Conservation (phyloP, 306 rosid species). For the Cicer judaicum region DNA sequence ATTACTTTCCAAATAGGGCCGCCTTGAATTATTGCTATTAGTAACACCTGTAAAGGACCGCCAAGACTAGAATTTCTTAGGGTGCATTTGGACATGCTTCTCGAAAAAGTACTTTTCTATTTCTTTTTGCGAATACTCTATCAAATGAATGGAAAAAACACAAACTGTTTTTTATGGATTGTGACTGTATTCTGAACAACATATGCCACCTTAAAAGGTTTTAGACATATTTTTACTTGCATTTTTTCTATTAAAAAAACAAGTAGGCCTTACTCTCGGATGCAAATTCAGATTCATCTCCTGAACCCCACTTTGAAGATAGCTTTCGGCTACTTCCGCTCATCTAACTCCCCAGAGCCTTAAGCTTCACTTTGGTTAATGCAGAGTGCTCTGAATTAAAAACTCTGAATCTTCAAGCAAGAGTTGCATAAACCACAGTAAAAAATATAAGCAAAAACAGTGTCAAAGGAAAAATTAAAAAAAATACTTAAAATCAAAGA, state of each 20-base stretch:
- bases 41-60: constrained; percentile 68
- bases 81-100: constrained; percentile 20
- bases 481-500: background rate
- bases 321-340: constrained; percentile 79
- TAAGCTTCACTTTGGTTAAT: constrained; percentile 45
- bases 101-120: background rate
- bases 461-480: background rate
- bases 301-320: constrained; percentile 79
- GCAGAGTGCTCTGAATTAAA: constrained; percentile 50
- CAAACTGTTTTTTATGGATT: background rate
- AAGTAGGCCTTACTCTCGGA: constrained; percentile 48
- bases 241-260: background rate
- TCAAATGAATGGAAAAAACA: background rate
- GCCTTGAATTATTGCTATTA: constrained; percentile 63
- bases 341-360: constrained; percentile 57
- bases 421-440: constrained; percentile 20
- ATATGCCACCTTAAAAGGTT: background rate
- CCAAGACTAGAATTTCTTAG: constrained; percentile 58
- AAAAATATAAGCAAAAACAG: constrained; percentile 19
- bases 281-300: constrained; percentile 65
- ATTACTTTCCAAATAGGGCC: constrained; percentile 64
- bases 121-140: background rate
- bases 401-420: constrained; percentile 23
- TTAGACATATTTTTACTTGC: constrained; percentile 1
- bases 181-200: background rate